phyloP scores from a whole-genome alignment of 176 grass and related monocot genomes.

The Zizania latifolia region DNA sequence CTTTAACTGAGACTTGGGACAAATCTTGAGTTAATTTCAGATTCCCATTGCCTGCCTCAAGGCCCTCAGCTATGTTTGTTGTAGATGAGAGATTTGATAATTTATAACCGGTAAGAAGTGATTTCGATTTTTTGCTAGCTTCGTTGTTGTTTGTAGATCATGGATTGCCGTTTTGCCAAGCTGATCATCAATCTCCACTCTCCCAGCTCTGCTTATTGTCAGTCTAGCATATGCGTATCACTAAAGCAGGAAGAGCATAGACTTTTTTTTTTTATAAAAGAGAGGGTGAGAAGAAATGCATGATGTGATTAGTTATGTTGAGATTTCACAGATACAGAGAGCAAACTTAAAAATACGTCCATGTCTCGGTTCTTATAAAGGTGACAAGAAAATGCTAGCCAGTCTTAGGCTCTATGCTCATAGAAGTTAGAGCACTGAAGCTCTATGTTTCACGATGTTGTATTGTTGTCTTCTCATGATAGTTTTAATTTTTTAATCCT shows the following conservation, averaged over 20 bases:
- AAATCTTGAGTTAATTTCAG: no score
- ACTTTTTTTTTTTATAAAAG: not conserved
- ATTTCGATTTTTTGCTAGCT: no score
- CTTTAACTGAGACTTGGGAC: not conserved
- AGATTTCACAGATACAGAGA: not conserved
- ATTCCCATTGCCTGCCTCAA: no score
- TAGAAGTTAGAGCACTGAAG: not conserved
- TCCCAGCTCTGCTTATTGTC: not conserved
- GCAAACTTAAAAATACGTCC: not conserved
- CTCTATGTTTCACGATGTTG: not conserved
- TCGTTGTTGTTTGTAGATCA: not conserved
- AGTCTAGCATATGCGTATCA: not conserved
- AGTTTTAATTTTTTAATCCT: conserved; percentile 1
- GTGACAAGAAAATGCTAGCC: not conserved
- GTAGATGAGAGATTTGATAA: no score
- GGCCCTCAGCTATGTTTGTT: no score
- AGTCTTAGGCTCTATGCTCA: not conserved
- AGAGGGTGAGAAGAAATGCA: not conserved
- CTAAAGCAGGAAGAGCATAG: not conserved
- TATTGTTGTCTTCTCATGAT: not conserved
- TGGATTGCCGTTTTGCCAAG: not conserved
- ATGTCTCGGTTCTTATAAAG: conserved; percentile 3
- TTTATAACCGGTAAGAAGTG: no score
- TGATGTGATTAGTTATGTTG: not conserved
- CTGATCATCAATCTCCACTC: not conserved